Base-by-base conservation (phyloP, 2,329 filamentous ascomycete species). In the Fusarium devonianum region DNA sequence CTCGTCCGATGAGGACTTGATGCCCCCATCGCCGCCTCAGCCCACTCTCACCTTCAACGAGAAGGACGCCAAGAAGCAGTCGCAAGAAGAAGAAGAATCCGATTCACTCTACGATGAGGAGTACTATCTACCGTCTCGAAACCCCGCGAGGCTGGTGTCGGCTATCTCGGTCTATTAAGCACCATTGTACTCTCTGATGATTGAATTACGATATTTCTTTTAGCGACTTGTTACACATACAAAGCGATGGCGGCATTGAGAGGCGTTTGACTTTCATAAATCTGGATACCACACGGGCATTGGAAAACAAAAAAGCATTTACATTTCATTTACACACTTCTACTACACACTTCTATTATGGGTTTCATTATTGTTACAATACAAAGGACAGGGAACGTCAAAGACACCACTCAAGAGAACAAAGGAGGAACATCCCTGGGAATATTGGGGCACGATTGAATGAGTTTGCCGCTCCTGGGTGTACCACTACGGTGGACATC, bases 1-100 rank as follows among this genome's bases (percentile, higher is more conserved):
- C 67, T 87, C 87, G 56, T 85, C 83, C 2, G 86, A 84, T 48
- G 88, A 91, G 63, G 88, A 92, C 72, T 86, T 89, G 61, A 84
- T 90, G 83, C 89, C 89, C 7, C 87, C 86, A 14, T 89, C 87
- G 53, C 87, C 87, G 26, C 82, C 83, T 32, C 75, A 78, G 16
- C 70, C 80, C 19, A 70, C 79, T 25, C 73, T 90, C 42, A 73
- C 78, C 29, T 88, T 90, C 66, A 75, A 80, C 34, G 77, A 82
- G 63, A 83, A 86, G 75, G 75, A 83, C 64, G 62, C 58, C 60
- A 74, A 73, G 67, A 67, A 73, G 65, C 67, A 71, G 64, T 66
- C 70, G 48, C 72, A 73, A 47, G 68, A 73, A 71, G 71, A 60
- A 53, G 45, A 60, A 19, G 44, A 34, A 54, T 60, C 57, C 67